These are phyloP conservation scores for Juglanconis oblonga DNA, from an alignment of 2,329 filamentous ascomycete genomes.

Conservation along the genomic window DNA sequence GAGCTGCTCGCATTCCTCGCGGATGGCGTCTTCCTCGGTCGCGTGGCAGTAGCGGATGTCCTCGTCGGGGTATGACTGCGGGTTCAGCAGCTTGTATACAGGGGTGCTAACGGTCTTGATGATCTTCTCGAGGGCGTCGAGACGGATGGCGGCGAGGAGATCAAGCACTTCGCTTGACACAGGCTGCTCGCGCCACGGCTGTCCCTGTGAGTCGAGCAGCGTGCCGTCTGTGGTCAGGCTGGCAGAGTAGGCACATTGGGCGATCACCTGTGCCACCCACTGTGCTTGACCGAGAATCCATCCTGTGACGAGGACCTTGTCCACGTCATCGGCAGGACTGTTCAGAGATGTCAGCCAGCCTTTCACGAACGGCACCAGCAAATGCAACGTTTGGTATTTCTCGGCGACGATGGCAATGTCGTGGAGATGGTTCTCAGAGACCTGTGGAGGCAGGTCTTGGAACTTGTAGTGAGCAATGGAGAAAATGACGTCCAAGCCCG, in stretches of 20 bases:
- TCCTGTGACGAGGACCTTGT: conserved; percentile 21
- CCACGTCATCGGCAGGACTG: conserved; percentile 13
- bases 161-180: conserved; percentile 19
- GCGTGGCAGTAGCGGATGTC: conserved; percentile 19
- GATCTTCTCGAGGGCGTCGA: conserved; percentile 16
- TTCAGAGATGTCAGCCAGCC: conserved; percentile 19
- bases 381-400: conserved; percentile 21
- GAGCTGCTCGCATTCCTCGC: conserved; percentile 21
- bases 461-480: conserved; percentile 25
- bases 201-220: conserved; percentile 20
- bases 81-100: conserved; percentile 17
- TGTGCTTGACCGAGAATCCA: conserved; percentile 24
- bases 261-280: conserved; percentile 18
- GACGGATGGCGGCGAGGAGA: conserved; percentile 17
- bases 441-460: conserved; percentile 19
- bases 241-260: conserved; percentile 20
- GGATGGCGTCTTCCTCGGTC: conserved; percentile 16
- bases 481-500: conserved; percentile 22
- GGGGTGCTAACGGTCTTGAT: conserved; percentile 15
- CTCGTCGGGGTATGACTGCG: conserved; percentile 2
- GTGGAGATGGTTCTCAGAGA: conserved; percentile 19
- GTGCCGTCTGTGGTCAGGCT: conserved; percentile 16
- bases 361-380: conserved; percentile 21
- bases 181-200: conserved; percentile 18
- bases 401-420: conserved; percentile 20